Evolutionary conservation across 2,329 filamentous ascomycete species (phyloP), one percentile per base, ranked within the genome.

Genomic region (Colletotrichum sojae): DNA sequence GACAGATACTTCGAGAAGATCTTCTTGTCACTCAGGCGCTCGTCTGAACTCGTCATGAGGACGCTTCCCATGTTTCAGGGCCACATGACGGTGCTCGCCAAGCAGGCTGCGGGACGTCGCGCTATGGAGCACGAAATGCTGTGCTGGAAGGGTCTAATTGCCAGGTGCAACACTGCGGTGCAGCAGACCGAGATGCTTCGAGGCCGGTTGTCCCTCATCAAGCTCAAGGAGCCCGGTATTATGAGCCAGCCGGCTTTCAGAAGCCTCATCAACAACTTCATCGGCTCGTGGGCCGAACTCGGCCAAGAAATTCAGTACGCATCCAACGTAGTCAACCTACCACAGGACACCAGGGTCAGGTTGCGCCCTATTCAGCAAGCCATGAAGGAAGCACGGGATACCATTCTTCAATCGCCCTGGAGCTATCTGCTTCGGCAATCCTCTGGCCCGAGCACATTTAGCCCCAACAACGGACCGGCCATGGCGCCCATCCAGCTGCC

Each of bases 1-100:
- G 94, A 97, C 73, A 87, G 88, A 16, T 87, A 91, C 31, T 97
- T 97, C 73, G 95, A 97, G 71, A 89, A 86, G 70, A 94, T 98
- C 22, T 97, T 93, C 81, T 77, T 94, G 40, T 92, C 92, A 53
- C 83, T 97, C 25, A 90, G 91, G 53, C 88, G 86, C 62, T 92
- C 94, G 1, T 91, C 92, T 20, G 92, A 94, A 56, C 84, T 93
- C 56, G 91, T 94, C 31, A 86, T 93, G 73, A 88, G 89, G 49
- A 90, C 90, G 1, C 83, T 97, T 27, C 94, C 94, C 1, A 84
- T 84, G 63, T 90, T 94, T 71, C 89, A 90, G 69, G 84, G 84
- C 58, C 91, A 94, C 71, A 90, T 96, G 70, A 80, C 85, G 36
- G 83, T 84, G 10, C 89, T 89, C 6, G 86, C 93, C 68, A 88